phyloP scores from a whole-genome alignment of 805 yeast species.

The Saccharomycopsis synnaedendra region DNA sequence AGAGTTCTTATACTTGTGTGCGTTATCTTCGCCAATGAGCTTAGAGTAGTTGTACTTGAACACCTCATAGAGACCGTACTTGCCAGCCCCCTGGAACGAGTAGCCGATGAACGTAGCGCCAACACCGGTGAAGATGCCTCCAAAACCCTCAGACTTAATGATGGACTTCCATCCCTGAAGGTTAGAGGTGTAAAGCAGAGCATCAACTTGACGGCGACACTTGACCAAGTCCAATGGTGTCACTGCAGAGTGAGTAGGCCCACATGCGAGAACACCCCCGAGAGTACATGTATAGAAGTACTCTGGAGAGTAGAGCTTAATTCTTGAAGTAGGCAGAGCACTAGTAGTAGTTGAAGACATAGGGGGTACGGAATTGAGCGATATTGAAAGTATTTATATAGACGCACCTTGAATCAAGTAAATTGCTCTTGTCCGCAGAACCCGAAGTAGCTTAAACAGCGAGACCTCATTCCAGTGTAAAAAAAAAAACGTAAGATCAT shows the following conservation, averaged over 20 bases:
- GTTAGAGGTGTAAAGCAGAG: conserved; percentile 62
- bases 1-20: conserved; percentile 56
- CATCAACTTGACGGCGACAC: conserved; percentile 76
- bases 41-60: conserved; percentile 75
- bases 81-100: conserved; percentile 94
- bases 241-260: conserved; percentile 90
- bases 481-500: too few relatives aligned
- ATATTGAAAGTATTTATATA: too few relatives aligned
- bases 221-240: conserved; percentile 91
- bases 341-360: conserved; percentile 9
- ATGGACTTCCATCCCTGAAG: conserved; percentile 75
- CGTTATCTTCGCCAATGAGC: conserved; percentile 49
- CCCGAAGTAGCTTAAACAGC: too few relatives aligned
- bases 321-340: conserved; percentile 19
- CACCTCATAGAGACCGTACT: conserved; percentile 88
- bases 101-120: conserved; percentile 92
- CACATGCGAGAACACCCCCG: conserved; percentile 75
- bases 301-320: conserved; percentile 46
- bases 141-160: conserved; percentile 58
- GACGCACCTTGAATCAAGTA: too few relatives aligned
- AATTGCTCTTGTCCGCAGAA: too few relatives aligned
- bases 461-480: too few relatives aligned
- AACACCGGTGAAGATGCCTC: conserved; percentile 74
- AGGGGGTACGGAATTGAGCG: neutral
- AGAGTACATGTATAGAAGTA: conserved; percentile 64